Percentiles rank a stretch among this genome's conserved stretches.
Evolutionary conservation across 176 grass and related monocot species (phyloP).

Genomic region (Juncus effusus): DNA sequence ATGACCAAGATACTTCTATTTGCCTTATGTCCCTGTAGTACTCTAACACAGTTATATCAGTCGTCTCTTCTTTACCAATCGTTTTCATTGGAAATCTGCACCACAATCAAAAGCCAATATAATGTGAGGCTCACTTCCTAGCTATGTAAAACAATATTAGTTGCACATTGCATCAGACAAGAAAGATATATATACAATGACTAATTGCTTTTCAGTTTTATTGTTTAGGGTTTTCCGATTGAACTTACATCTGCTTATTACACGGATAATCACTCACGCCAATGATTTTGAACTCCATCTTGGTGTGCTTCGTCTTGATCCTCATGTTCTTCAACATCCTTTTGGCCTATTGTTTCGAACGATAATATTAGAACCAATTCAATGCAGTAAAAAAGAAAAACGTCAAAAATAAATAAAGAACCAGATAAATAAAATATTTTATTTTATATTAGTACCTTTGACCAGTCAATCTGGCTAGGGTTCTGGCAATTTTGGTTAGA

Average conservation of each 20-base stretch:
- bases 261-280: slow-evolving; percentile 71
- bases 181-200: background rate
- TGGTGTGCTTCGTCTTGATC: slow-evolving; percentile 44
- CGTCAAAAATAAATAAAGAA: background rate
- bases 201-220: background rate
- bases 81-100: slow-evolving; percentile 47
- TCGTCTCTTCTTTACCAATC: slow-evolving; percentile 28
- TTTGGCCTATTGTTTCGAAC: slow-evolving; percentile 43
- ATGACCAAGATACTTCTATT: slow-evolving; percentile 59
- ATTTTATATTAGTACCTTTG: slow-evolving; percentile 52
- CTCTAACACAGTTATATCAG: slow-evolving; percentile 63
- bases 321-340: slow-evolving; percentile 58
- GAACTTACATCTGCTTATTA: slow-evolving; percentile 49
- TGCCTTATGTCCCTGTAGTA: slow-evolving; percentile 53
- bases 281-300: slow-evolving; percentile 76
- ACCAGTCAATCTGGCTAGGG: slow-evolving; percentile 64
- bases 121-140: slow-evolving; percentile 6
- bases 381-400: slow-evolving; percentile 8
- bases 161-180: background rate
- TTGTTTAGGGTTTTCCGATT: background rate
- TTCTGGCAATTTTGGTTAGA: slow-evolving; percentile 74
- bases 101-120: background rate
- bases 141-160: background rate
- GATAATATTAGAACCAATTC: background rate
- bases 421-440: too few relatives aligned